Percentiles rank a stretch among this genome's conserved stretches.
Conservation (phyloP, 352 stramenopile species). For the Globisporangium cederbergense region DNA sequence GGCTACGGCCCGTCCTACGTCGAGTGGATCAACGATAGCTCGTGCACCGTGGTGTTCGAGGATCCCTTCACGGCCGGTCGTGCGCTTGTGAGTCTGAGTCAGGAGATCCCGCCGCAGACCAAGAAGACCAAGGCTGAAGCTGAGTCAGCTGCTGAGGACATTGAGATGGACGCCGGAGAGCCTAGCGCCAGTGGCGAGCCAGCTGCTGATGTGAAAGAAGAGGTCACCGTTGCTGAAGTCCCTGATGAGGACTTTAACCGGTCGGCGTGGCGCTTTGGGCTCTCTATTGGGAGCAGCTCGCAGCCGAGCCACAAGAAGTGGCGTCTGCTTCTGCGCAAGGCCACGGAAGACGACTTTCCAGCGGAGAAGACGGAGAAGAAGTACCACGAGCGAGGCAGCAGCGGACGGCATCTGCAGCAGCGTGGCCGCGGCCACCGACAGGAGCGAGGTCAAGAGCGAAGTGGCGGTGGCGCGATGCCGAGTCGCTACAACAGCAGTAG, state of each 20-base stretch:
- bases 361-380: conserved; percentile 70
- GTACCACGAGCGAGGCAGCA: conserved; percentile 54
- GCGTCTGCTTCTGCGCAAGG: conserved; percentile 65
- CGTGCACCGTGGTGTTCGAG: conserved; percentile 81
- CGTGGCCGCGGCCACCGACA: conserved; percentile 22
- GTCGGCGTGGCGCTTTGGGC: conserved; percentile 58
- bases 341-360: conserved; percentile 76
- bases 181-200: conserved; percentile 14
- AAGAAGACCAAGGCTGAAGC: conserved; percentile 26
- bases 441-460: background rate
- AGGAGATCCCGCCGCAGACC: conserved; percentile 47
- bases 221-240: conserved; percentile 22
- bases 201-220: conserved; percentile 9
- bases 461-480: conserved; percentile 21
- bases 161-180: conserved; percentile 49
- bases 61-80: conserved; percentile 65
- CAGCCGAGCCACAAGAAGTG: conserved; percentile 58
- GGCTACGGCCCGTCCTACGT: conserved; percentile 83
- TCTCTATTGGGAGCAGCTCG: conserved; percentile 47
- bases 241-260: conserved; percentile 59
- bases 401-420: conserved; percentile 11
- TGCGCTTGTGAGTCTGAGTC: conserved; percentile 52
- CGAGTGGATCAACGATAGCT: conserved; percentile 86
- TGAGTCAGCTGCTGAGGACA: conserved; percentile 29
- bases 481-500: conserved; percentile 23